Conservation (phyloP, 495 filamentous ascomycete genomes). For the Podospora conica region DNA sequence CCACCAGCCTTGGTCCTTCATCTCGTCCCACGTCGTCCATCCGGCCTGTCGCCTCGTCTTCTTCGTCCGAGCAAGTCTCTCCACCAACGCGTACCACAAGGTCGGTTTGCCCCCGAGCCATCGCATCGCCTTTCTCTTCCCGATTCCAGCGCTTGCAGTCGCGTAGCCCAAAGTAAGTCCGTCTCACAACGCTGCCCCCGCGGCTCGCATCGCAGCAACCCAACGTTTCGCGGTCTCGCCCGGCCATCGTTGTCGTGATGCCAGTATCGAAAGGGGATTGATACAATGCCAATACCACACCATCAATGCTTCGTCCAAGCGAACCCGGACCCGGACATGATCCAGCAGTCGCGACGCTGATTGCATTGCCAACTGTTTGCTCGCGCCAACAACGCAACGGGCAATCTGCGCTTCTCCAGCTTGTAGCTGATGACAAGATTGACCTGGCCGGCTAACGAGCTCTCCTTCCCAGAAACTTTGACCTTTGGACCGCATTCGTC, state of each 20-base stretch:
- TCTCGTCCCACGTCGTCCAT: not conserved
- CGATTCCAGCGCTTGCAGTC: not conserved
- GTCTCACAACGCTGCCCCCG: not conserved
- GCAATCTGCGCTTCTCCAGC: not conserved
- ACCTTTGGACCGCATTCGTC: not conserved
- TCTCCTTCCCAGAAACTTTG: not conserved
- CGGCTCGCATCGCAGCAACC: not conserved
- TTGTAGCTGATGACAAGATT: not conserved
- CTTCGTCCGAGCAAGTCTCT: slow-evolving; percentile 6
- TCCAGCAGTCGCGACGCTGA: not conserved
- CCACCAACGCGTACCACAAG: not conserved
- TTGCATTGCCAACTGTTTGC: not conserved
- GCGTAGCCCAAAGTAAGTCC: not conserved
- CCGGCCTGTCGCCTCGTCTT: not conserved
- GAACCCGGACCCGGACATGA: not conserved
- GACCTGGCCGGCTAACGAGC: not conserved
- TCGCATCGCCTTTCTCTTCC: not conserved
- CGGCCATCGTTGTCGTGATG: not conserved
- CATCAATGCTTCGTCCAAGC: not conserved
- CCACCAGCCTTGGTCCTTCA: not conserved
- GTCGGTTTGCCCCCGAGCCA: not conserved
- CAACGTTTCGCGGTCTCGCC: not conserved
- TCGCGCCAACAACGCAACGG: not conserved
- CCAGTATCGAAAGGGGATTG: not conserved
- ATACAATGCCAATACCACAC: not conserved